phyloP scores from a whole-genome alignment of 129 eudicot genomes.

The sunflower (Helianthus annuus) region HanXRQr2.0-SUNRISE NC_035449.2:177618209-177618708 shows the following conservation, averaged over 20 bases:
- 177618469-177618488: slow-evolving; percentile 73
- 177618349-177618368: slow-evolving; percentile 75
- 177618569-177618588: slow-evolving; percentile 25
- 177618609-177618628: slow-evolving; percentile 39
- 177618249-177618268: slow-evolving; percentile 83
- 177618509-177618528: slow-evolving; percentile 36
- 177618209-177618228: slow-evolving; percentile 57
- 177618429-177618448: slow-evolving; percentile 46
- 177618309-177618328: slow-evolving; percentile 70
- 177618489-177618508: slow-evolving; percentile 59
- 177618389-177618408: slow-evolving; percentile 72
- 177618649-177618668: slow-evolving; percentile 40
- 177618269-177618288: slow-evolving; percentile 87
- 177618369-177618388: slow-evolving; percentile 54
- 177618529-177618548: slow-evolving; percentile 19
- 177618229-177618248: slow-evolving; percentile 60
- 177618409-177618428: slow-evolving; percentile 50
- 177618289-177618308: slow-evolving; percentile 65
- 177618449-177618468: slow-evolving; percentile 54
- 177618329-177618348: slow-evolving; percentile 47
- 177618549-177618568: slow-evolving; percentile 29
- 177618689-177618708: slow-evolving; percentile 46
- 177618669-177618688: slow-evolving; percentile 54
- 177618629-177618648: slow-evolving; percentile 40
- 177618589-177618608: slow-evolving; percentile 41